Percentiles rank a stretch among this genome's conserved stretches.
Conservation (phyloP, 768 basidiomycete genomes). For the Tricholomella constricta region DNA sequence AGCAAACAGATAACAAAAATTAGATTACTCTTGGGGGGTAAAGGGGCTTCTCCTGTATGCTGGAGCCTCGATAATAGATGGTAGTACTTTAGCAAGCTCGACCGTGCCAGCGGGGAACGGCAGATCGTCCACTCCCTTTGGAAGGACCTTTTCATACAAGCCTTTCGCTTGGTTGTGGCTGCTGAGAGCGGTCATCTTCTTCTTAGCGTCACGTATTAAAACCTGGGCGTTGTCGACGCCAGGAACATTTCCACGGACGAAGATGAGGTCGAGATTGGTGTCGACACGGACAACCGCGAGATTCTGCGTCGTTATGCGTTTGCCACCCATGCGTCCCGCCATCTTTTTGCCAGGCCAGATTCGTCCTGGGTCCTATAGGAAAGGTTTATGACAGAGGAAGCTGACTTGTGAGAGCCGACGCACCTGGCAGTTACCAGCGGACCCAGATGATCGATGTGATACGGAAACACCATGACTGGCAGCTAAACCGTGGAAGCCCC, state of each 20-base stretch:
- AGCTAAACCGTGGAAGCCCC: slow-evolving; percentile 87
- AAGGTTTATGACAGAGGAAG: background rate
- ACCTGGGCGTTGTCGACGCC: slow-evolving; percentile 90
- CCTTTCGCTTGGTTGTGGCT: slow-evolving; percentile 70
- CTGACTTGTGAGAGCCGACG: slow-evolving; percentile 15
- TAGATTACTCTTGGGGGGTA: slow-evolving; percentile 62
- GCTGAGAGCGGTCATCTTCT: slow-evolving; percentile 68
- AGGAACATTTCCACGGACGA: slow-evolving; percentile 89
- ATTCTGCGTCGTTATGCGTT: slow-evolving; percentile 83
- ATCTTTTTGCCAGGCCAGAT: slow-evolving; percentile 98
- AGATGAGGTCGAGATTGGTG: slow-evolving; percentile 81
- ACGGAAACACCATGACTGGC: slow-evolving; percentile 97
- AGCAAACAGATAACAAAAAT: background rate
- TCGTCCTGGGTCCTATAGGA: slow-evolving; percentile 87
- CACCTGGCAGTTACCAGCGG: slow-evolving; percentile 95
- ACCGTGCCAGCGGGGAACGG: slow-evolving; percentile 92
- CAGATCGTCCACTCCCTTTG: slow-evolving; percentile 79
- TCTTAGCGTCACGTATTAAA: slow-evolving; percentile 85
- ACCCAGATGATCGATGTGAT: slow-evolving; percentile 90
- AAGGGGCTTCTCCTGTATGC: slow-evolving; percentile 79
- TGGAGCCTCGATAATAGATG: slow-evolving; percentile 69
- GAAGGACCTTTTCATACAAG: slow-evolving; percentile 73
- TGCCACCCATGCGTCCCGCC: slow-evolving; percentile 91
- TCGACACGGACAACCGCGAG: slow-evolving; percentile 89
- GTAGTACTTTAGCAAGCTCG: slow-evolving; percentile 68